Base-by-base conservation (phyloP, 352 stramenopile species). In the Globisporangium apiculatum region DNA sequence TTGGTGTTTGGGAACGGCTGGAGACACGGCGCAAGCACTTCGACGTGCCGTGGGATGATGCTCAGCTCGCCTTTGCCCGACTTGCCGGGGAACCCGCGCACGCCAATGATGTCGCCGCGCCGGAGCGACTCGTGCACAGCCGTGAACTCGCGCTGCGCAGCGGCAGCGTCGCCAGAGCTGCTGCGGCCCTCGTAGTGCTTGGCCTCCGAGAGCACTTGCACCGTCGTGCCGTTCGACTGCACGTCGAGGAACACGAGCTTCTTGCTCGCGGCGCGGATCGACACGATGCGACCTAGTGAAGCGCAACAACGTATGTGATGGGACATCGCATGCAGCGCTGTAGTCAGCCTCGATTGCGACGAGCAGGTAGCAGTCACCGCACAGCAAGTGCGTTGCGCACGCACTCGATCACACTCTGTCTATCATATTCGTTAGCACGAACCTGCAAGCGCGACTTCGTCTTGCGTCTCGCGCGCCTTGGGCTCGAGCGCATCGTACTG, bases 1-100 rank as follows among this genome's bases (percentile, higher is more conserved):
- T 91, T 99, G 83, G 70, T 78, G 54, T 89, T 91, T 7, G 83
- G 83, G 48, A 92, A 79, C 4, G 79, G 78, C 58, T 86, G 74
- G 53, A 99, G 81, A 72, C 97, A 99, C 15, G 97, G 97, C 42
- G 94, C 96, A 4, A 99, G 76, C 35, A 99, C 75, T 57, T 83
- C 55, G 36, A 99, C 79, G 53, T 91, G 68, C n/a, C 73, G 75
- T 41, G 83, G 76, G 52, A 93, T 86, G 60, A 93, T 79, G 59
- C 83, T 93, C n/a, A 93, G 69, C 64, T 93, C 80, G 41, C 83
- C 83, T 58, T 91, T 93, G 10, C 79, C 79, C 2, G 83, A 91
- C 58, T 91, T 91, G 51, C 83, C 83, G 1, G 83, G 83, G 51
- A 91, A 91, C 1, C 83, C 83, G 49, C 75, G 79, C 0, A 92